These are phyloP conservation scores for Corylus heterophylla DNA, from an alignment of 306 rosid species.

Conservation along the genomic window DNA sequence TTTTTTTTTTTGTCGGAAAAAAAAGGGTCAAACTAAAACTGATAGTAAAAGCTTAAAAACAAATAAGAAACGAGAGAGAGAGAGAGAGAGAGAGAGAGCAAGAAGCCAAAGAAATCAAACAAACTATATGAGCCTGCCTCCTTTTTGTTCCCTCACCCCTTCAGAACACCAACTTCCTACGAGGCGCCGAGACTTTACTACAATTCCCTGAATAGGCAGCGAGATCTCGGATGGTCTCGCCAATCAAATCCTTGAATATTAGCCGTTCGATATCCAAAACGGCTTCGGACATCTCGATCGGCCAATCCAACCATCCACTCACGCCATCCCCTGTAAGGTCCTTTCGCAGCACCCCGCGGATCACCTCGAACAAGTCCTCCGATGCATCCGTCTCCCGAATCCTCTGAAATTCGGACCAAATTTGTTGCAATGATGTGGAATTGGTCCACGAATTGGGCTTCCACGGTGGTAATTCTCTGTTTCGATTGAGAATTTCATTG, in stretches of 20 bases:
- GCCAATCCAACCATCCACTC: constrained; percentile 63
- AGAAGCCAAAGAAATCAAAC: constrained; percentile 1
- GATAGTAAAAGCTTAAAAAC: constrained; percentile 8
- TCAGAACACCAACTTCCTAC: constrained; percentile 70
- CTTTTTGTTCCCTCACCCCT: constrained; percentile 13
- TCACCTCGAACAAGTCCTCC: constrained; percentile 65
- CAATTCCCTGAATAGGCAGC: constrained; percentile 36
- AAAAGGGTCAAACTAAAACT: not conserved
- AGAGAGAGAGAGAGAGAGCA: not conserved
- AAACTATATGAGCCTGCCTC: constrained; percentile 15
- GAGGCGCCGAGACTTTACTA: constrained; percentile 36
- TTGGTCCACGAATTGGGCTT: constrained; percentile 34
- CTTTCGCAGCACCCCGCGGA: constrained; percentile 66
- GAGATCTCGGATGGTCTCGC: constrained; percentile 72
- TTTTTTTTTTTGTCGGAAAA: too few species aligned
- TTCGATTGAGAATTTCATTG: constrained; percentile 55
- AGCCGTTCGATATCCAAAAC: constrained; percentile 82
- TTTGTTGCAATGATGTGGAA: constrained; percentile 28
- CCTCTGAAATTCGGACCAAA: constrained; percentile 68
- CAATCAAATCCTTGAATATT: constrained; percentile 79
- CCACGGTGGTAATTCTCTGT: constrained; percentile 75
- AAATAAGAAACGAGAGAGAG: not conserved
- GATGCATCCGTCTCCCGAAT: constrained; percentile 58
- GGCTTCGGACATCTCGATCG: constrained; percentile 64
- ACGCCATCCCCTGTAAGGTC: constrained; percentile 63